Evolutionary conservation across 2,329 filamentous ascomycete species (phyloP), one percentile per base, ranked within the genome.

Genomic region (Ceratocystis huliohia): DNA sequence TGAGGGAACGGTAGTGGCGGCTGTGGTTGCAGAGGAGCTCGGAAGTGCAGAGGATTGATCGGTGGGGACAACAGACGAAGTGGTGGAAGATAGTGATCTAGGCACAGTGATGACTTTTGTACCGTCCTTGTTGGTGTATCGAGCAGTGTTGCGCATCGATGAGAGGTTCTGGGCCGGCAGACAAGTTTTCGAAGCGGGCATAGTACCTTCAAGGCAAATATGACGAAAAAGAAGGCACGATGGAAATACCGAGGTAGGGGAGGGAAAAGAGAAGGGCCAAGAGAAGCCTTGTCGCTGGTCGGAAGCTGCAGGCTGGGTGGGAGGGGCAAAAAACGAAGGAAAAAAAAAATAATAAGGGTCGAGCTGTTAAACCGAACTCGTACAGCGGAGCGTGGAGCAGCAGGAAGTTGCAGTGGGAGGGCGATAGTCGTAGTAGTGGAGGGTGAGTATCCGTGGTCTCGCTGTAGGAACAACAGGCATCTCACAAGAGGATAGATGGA

Each of bases 81-180:
- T 20, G 81, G 33, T 37, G 3, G 33, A 37, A 37, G 79, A 66
- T 84, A 81, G 69, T 80, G 75, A 65, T 74, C 86, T 86, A 37
- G 84, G 83, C 15, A 86, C 80, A 56, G 82, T 86, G 73, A 87
- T 86, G 74, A 84, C 84, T 76, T 87, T 87, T 69, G 84, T 86
- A 68, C 84, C 84, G 77, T 88, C 84, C 74, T 86, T 86, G 72
- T 86, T 87, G 68, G 80, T 84, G 73, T 86, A 86, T 72, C 85
- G 86, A 33, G 84, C 80, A 20, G 81, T 83, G 63, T 77, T 76
- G 68, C 77, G 78, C 64, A 83, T 80, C 68, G 82, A 83, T 70
- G 79, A 74, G 71, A 82, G 79, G 69, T 77, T 73, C 72, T 78
- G 78, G 66, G 75, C 72, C 71, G 79, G 78, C 74, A 79, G 74